Evolutionary conservation across 805 yeast genomes (phyloP), one percentile per base, ranked within the genome.

Genomic region (Saccharomycopsis sp.): DNA sequence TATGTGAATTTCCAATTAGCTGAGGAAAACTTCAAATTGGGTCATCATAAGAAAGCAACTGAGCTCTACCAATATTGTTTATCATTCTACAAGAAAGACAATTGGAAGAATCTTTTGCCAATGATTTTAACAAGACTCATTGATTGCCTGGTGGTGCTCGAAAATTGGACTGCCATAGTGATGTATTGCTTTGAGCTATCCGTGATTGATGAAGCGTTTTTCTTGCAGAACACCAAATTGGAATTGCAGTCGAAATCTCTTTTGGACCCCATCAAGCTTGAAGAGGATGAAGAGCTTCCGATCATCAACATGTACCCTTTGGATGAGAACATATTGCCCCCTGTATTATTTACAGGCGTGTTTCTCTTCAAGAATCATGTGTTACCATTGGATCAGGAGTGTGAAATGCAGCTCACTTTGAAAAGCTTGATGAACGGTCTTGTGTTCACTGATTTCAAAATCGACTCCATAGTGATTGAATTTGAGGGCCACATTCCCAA

Each of bases 1-100:
- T 71, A 61, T 50, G 54, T 71, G 10, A 63, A 66, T 49, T 72
- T 66, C 57, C 65, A 69, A 47, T 53, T 77, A 6, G 86, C 71
- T 1, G 76, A 75, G 35, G 69, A 64, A 40, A 62, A 65, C 46
- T 64, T 52, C 41, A 33, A 41, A 1, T 29, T 39, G 23, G 34
- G 50, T 5, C 58, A 67, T 33, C 69, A 51, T 48, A 64, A 63
- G 7, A 59, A 60, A 53, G 68, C 78, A 0, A 53, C 64, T 20
- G 63, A 64, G 41, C 58, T 63, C 41, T 70, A 56, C 48, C 62
- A 67, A 32, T 59, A 60, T 1, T 58, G 73, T 0, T 48, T 63
- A 4, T 58, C 61, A 1, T 48, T 55, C 1, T 59, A 68, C 44
- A 58, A 62, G 38, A 56, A 57, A 23, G 76, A 65, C 30, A 48